Conservation (phyloP, 306 rosid species). For the Citrullus colocynthis region DNA sequence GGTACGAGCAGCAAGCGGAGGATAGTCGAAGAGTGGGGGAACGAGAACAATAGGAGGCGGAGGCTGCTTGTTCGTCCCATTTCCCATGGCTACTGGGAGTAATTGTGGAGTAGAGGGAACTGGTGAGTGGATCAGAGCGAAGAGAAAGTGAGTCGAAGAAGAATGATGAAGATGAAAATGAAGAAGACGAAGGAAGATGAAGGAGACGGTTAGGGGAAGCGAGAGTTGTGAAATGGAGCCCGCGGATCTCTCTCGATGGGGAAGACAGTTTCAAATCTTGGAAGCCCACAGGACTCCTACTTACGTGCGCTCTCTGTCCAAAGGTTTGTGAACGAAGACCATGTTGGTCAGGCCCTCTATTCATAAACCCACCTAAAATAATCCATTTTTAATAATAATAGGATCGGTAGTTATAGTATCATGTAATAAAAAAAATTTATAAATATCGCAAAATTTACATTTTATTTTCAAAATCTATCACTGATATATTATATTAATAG, state of each 20-base stretch:
- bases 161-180: slow-evolving; percentile 3
- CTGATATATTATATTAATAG: no score
- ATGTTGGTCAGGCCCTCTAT: no score
- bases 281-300: background rate
- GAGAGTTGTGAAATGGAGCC: background rate
- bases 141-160: background rate
- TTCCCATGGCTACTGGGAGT: slow-evolving; percentile 34
- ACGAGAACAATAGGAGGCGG: slow-evolving; percentile 87
- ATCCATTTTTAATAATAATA: no score
- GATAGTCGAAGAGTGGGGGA: slow-evolving; percentile 93
- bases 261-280: slow-evolving; percentile 5
- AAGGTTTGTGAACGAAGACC: no score
- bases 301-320: slow-evolving; percentile 5
- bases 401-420: no score
- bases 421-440: no score
- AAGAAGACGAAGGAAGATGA: background rate
- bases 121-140: background rate
- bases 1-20: slow-evolving; percentile 87
- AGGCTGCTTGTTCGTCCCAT: slow-evolving; percentile 28
- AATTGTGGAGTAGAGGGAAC: background rate
- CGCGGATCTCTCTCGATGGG: slow-evolving; percentile 4
- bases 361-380: no score
- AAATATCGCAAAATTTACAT: no score
- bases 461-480: no score
- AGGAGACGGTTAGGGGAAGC: background rate